Base-by-base conservation (phyloP, 345 rosid genomes). In the Xanthoceras sorbifolium region DNA sequence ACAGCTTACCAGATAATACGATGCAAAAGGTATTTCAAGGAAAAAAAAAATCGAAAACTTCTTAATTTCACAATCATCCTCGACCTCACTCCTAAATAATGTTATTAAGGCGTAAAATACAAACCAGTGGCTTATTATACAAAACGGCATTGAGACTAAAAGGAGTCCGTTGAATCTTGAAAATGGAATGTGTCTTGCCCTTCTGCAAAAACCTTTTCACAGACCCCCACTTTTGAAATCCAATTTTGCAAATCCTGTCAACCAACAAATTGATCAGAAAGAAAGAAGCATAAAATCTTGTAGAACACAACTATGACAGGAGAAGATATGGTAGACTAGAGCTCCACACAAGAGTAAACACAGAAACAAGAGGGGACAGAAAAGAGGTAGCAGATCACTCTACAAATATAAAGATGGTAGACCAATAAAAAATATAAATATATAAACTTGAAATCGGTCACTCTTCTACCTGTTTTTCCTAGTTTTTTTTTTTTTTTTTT, bases 71-170 rank as follows among this genome's bases (percentile, higher is more conserved):
- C 25, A 42, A 8, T 60, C 7, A 18, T 61, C 14, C 11, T 57
- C 29, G 3, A 18, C 20, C 60, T 42, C 67, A 29, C 57, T 10
- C 44, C 64, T 28, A 62, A 40, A 62, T 14, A 73, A 73, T 73
- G 76, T 44, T 31, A 44, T 50, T 20, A 31, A 62, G 60, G 29
- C 20, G 0, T 61, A 42, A 61, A 73, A 28, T 73, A 73, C 60
- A 73, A 44, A n/a, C 76, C 29, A 2, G 28, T 20, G n/a, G 60
- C 28, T 73, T 55, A 61, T 61, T 25, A 61, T 61, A 62, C 68
- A 62, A 73, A 44, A 26, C 26, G 20, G 42, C 1, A 38, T 18
- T 12, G 17, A 38, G 34, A 3, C 31, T 60, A 18, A 59, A 72
- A 59, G 38, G 38, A 72, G 64, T 26, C 42, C 9, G 68, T 60